A percentile compares a stretch with the other conserved stretches of the same genome.
These are phyloP conservation scores for Pseudonitzschia multistriata DNA, from an alignment of 108 stramenopile genomes.

Conservation along the genomic window DNA sequence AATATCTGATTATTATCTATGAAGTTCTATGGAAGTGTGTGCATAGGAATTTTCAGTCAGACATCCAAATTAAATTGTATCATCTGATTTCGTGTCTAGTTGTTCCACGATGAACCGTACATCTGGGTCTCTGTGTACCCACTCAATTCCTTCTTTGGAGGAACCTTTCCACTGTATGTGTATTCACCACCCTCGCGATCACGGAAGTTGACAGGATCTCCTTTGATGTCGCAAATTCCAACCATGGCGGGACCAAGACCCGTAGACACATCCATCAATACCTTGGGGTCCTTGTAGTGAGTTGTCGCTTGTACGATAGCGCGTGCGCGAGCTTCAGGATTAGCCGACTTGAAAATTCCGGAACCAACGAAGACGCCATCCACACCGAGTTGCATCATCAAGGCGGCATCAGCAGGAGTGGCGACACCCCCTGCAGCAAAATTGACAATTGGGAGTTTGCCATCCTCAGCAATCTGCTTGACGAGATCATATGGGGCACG, in stretches of 20 bases:
- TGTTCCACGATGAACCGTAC: constrained; percentile 93
- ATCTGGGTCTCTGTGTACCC: constrained; percentile 93
- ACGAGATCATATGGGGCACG: constrained; percentile 93
- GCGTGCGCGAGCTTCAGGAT: constrained; percentile 91
- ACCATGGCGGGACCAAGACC: constrained; percentile 98
- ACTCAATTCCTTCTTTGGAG: constrained; percentile 86
- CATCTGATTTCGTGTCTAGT: constrained; percentile 19
- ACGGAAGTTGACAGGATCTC: constrained; percentile 95
- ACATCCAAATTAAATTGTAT: neutral
- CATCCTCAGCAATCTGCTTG: constrained; percentile 86
- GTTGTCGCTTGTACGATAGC: constrained; percentile 97
- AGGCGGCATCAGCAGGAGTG: constrained; percentile 98
- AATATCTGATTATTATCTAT: too few species aligned
- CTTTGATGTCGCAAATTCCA: constrained; percentile 95
- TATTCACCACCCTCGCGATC: constrained; percentile 95
- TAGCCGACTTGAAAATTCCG: constrained; percentile 95
- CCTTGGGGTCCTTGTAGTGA: constrained; percentile 97
- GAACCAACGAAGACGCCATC: constrained; percentile 99
- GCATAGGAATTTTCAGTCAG: neutral
- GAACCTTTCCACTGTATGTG: constrained; percentile 75
- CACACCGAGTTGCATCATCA: constrained; percentile 99
- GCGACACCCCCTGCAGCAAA: constrained; percentile 99
- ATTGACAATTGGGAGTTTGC: constrained; percentile 97
- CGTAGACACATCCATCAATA: constrained; percentile 92
- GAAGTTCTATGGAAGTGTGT: neutral